Base-by-base conservation (phyloP, 2,329 filamentous ascomycete species). In the Harringtonia lauricola region DNA sequence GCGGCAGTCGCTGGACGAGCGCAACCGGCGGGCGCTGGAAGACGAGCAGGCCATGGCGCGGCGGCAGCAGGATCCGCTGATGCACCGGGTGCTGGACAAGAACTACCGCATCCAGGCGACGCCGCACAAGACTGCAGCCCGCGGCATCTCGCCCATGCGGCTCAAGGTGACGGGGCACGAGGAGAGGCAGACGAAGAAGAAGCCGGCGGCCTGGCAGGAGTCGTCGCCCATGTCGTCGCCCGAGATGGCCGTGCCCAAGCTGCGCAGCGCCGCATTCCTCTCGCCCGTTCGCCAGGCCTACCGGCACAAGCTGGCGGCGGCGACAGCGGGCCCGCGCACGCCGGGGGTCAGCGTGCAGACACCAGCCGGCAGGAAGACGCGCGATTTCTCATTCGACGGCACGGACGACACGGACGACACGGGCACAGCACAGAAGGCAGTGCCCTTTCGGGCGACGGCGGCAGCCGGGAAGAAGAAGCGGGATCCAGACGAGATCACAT, bases 101-200 rank as follows among this genome's bases (percentile, higher is more conserved):
- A 95, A 85, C 46, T 98, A 94, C 66, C 86, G 90, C 28, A 73
- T 98, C 21, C 86, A 94, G 62, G 87, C 90, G 7, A 98, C 92
- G 10, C 92, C 92, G 0, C 81, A 92, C 52, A 82, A 79, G 55
- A 55, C 52, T 4, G 57, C 59, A 4, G 52, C 62, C 3, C 55
- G 60, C 28, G 65, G 64, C 30, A 59, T 69, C 36, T 72, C 69
- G 8, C 70, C 71, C 2, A 57, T 70, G 42, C 70, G 69, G 47
- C 58, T 59, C 56, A 52, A 54, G 48, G 54, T 64, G 37, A 54
- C 61, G 41, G 49, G 59, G 51, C 51, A 18, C n/a, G n/a, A n/a
- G 55, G 49, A 56, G 54, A 17, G 4, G n/a, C 14, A 8, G 13
- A 3, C 56, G 51, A 34, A 50, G 49, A 1, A 50, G 51, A 22